Percentiles rank a stretch among this genome's conserved stretches.
phyloP scores from a whole-genome alignment of 177 flowering plant species.

The Vitis hybrid region DNA sequence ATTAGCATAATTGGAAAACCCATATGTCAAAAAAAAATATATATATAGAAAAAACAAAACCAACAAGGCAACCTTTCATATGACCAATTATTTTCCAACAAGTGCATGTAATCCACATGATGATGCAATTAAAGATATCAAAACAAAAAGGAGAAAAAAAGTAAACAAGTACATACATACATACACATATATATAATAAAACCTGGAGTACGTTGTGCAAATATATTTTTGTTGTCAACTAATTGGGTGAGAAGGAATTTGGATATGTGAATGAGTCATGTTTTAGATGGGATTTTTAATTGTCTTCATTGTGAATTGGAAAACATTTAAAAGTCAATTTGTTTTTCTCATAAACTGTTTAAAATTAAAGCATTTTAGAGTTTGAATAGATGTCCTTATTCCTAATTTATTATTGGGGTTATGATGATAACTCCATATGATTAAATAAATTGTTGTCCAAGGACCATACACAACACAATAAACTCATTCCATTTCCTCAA shows the following conservation, averaged over 20 bases:
- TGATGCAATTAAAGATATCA: not conserved
- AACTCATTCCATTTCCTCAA: no score
- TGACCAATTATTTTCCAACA: not conserved
- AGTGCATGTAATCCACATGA: not conserved
- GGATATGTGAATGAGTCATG: not conserved
- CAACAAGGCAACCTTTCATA: not conserved
- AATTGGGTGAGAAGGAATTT: not conserved
- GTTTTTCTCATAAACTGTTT: not conserved
- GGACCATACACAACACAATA: no score
- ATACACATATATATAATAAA: not conserved
- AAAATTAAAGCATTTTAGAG: no score
- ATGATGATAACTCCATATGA: not conserved
- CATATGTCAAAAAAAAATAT: not conserved
- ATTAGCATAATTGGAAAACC: constrained; percentile 3
- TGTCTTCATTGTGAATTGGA: not conserved
- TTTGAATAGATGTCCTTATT: no score
- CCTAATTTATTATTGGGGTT: not conserved
- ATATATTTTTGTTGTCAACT: not conserved
- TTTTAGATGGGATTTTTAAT: not conserved
- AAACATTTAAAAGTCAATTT: not conserved
- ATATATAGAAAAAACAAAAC: no score
- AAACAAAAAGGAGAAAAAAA: no score
- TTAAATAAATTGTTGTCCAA: no score
- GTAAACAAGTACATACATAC: no score
- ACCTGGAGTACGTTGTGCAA: not conserved